Conservation (phyloP, 2,329 filamentous ascomycete species). For the Trichoderma sp. region DNA sequence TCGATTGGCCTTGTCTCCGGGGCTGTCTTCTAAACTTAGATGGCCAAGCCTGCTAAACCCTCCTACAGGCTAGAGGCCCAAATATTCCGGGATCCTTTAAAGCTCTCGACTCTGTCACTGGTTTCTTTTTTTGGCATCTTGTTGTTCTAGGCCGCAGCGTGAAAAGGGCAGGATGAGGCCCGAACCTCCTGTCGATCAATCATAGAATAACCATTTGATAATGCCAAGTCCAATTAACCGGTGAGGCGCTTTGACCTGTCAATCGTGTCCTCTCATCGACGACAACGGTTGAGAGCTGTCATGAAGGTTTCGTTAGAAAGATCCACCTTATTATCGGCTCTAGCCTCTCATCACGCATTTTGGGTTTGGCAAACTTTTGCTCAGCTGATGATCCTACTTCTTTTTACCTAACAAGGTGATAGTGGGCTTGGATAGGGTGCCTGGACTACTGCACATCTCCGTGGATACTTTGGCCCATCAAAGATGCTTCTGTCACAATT, state of each 20-base stretch:
- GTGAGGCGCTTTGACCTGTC: neutral
- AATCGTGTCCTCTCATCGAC: neutral
- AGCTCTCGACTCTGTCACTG: neutral
- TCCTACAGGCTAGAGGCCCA: neutral
- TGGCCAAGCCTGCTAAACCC: neutral
- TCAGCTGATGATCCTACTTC: neutral
- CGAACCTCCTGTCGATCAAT: conserved; percentile 14
- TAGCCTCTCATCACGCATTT: neutral
- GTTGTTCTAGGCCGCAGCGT: neutral
- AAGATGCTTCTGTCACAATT: neutral
- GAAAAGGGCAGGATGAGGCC: neutral
- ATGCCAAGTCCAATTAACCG: neutral
- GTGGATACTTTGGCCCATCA: neutral
- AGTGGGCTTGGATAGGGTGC: neutral
- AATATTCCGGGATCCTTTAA: neutral
- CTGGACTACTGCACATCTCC: neutral
- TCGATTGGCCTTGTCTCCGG: conserved; percentile 1
- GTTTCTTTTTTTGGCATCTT: conserved; percentile 1
- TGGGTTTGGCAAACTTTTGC: neutral
- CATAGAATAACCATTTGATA: neutral
- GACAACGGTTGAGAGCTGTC: neutral
- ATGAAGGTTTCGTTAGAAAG: neutral
- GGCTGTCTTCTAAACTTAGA: conserved; percentile 11
- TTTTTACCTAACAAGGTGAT: neutral
- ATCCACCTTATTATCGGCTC: neutral